phyloP scores from a whole-genome alignment of 2,329 filamentous ascomycete species.

The Myriangium duriaei region DNA sequence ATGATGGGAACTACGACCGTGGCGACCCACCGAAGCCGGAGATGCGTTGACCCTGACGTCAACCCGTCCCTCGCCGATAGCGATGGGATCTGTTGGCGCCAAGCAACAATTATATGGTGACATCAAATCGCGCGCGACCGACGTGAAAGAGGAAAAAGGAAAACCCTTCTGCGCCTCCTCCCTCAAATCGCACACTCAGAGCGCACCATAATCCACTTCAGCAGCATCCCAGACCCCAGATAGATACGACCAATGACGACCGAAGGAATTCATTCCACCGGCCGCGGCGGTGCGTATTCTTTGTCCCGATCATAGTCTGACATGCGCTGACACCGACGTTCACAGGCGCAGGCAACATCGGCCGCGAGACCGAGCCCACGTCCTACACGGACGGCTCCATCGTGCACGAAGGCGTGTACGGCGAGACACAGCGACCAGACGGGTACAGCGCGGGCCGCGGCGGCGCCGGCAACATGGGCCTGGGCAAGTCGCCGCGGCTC shows the following conservation, averaged over 20 bases:
- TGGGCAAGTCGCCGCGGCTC: slow-evolving; percentile 24
- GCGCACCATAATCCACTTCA: too few species aligned
- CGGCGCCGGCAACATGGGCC: slow-evolving; percentile 33
- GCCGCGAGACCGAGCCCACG: slow-evolving; percentile 35
- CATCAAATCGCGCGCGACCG: too few species aligned
- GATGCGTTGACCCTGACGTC: too few species aligned
- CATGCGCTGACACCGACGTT: slow-evolving; percentile 1
- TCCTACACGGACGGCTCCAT: slow-evolving; percentile 35
- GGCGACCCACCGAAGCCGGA: too few species aligned
- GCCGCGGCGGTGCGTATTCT: slow-evolving; percentile 39
- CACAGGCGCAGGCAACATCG: slow-evolving; percentile 47
- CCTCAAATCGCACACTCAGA: background rate
- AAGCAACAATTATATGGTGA: too few species aligned
- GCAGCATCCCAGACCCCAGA: too few species aligned
- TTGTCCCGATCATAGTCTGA: background rate
- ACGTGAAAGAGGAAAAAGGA: too few species aligned
- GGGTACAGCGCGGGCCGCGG: slow-evolving; percentile 28
- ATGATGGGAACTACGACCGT: too few species aligned
- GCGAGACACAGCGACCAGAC: slow-evolving; percentile 25
- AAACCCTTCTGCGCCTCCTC: background rate
- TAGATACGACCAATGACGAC: slow-evolving; percentile 13
- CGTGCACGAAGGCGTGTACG: slow-evolving; percentile 32
- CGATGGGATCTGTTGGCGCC: too few species aligned
- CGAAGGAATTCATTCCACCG: slow-evolving; percentile 34
- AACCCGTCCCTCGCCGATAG: too few species aligned